phyloP scores from a whole-genome alignment of 495 filamentous ascomycete genomes.

The Aspergillus wentii region DNA sequence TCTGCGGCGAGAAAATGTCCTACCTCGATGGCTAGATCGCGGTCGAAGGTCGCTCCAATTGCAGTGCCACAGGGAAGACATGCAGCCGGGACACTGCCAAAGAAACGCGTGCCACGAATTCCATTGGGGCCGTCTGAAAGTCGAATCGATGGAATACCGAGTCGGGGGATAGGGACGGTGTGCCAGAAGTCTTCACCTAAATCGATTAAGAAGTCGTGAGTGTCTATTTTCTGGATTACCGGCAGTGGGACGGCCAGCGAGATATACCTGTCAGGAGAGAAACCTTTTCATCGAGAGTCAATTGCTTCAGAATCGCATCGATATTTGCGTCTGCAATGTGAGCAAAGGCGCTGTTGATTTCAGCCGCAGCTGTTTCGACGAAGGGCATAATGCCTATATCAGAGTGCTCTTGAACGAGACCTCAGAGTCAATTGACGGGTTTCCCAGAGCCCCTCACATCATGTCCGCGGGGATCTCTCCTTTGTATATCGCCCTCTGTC shows the following conservation, averaged over 20 bases:
- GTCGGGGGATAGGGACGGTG: slow-evolving; percentile 56
- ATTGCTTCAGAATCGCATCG: slow-evolving; percentile 34
- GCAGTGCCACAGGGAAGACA: slow-evolving; percentile 60
- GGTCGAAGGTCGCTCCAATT: slow-evolving; percentile 62
- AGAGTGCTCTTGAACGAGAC: no score
- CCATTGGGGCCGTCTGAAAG: slow-evolving; percentile 68
- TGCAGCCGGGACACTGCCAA: slow-evolving; percentile 55
- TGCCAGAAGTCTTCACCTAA: slow-evolving; percentile 66
- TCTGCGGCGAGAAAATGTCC: slow-evolving; percentile 58
- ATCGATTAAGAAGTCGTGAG: no score
- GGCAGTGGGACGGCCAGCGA: no score
- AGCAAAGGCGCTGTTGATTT: slow-evolving; percentile 4
- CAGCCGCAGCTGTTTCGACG: background rate
- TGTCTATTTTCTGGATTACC: no score
- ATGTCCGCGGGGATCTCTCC: no score
- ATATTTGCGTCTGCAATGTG: slow-evolving; percentile 16
- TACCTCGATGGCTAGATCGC: slow-evolving; percentile 45
- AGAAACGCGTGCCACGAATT: slow-evolving; percentile 58
- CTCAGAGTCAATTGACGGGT: no score
- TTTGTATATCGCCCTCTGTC: no score
- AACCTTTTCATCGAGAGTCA: slow-evolving; percentile 50
- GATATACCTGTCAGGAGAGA: slow-evolving; percentile 42
- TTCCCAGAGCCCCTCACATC: no score
- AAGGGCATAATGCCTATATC: slow-evolving; percentile 6
- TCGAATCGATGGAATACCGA: slow-evolving; percentile 59